A percentile compares a stretch with the other conserved stretches of the same genome.
Evolutionary conservation across 805 yeast species (phyloP).

Genomic region (Kluyveromyces lactis): DNA sequence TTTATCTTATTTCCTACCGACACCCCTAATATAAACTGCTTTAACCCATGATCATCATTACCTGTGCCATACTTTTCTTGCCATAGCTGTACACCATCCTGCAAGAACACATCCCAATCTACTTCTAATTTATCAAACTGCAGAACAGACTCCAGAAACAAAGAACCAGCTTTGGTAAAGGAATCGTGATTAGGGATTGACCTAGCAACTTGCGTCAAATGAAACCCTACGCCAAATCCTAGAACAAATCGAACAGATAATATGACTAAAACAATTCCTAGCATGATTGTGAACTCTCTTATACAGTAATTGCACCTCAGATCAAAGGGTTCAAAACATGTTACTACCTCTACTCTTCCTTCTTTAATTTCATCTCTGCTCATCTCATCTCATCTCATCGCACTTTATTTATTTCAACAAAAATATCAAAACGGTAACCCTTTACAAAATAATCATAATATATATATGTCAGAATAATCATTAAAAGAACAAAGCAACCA

Average conservation of each 20-base stretch:
- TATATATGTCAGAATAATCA: too few species aligned
- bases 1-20: conserved; percentile 58
- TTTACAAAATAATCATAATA: too few species aligned
- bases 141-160: conserved; percentile 64
- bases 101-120: conserved; percentile 29
- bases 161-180: conserved; percentile 49
- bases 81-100: conserved; percentile 38
- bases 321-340: too few species aligned
- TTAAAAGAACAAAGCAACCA: too few species aligned
- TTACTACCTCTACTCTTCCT: too few species aligned
- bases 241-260: not conserved
- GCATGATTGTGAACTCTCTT: too few species aligned
- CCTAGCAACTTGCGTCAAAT: conserved; percentile 16
- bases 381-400: too few species aligned
- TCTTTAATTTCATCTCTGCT: too few species aligned
- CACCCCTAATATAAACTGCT: conserved; percentile 51
- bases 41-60: conserved; percentile 23
- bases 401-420: too few species aligned
- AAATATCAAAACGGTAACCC: too few species aligned
- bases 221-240: conserved; percentile 20
- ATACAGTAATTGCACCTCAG: too few species aligned
- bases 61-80: conserved; percentile 21
- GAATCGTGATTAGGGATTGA: conserved; percentile 21
- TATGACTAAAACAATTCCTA: not conserved
- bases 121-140: conserved; percentile 44